phyloP scores from a whole-genome alignment of 305 asterid genomes.

The Plantago coronopus region DNA sequence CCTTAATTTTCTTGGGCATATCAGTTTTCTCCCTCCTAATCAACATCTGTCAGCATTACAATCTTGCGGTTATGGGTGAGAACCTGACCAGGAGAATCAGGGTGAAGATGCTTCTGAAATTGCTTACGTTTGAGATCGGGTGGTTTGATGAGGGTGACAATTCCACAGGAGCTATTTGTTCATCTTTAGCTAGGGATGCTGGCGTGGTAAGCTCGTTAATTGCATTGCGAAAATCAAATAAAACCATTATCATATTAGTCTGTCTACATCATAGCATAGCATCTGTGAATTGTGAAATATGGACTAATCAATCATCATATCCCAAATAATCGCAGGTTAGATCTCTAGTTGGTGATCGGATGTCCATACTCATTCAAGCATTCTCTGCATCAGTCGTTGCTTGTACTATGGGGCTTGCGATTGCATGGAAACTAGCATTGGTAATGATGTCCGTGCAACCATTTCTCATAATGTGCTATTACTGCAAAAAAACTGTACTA shows the following conservation, averaged over 20 bases:
- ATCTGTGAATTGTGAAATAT: no score
- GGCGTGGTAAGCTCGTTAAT: conserved; percentile 24
- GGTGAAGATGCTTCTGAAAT: conserved; percentile 77
- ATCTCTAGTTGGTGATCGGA: conserved; percentile 85
- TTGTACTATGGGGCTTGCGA: conserved; percentile 74
- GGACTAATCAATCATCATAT: no score
- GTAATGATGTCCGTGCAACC: conserved; percentile 93
- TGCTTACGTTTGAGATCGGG: conserved; percentile 85
- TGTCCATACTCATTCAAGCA: conserved; percentile 70
- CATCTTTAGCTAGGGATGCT: conserved; percentile 92
- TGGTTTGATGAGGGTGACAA: conserved; percentile 93
- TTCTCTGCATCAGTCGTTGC: conserved; percentile 68
- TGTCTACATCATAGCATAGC: no score
- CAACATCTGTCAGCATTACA: conserved; percentile 69
- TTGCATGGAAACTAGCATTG: conserved; percentile 87
- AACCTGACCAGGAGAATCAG: conserved; percentile 76
- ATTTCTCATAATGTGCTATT: conserved; percentile 59
- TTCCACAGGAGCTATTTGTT: conserved; percentile 78
- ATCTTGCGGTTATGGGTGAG: conserved; percentile 94
- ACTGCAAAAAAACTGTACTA: conserved; percentile 59
- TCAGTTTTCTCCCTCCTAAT: conserved; percentile 62
- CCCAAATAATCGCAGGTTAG: conserved; percentile 28
- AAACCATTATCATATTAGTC: no score
- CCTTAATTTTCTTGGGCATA: conserved; percentile 64
- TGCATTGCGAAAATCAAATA: no score